Percentiles rank a stretch among this genome's conserved stretches.
phyloP scores from a whole-genome alignment of 1,139 yeast genomes.

The Eremothecium sinecaudum region DNA sequence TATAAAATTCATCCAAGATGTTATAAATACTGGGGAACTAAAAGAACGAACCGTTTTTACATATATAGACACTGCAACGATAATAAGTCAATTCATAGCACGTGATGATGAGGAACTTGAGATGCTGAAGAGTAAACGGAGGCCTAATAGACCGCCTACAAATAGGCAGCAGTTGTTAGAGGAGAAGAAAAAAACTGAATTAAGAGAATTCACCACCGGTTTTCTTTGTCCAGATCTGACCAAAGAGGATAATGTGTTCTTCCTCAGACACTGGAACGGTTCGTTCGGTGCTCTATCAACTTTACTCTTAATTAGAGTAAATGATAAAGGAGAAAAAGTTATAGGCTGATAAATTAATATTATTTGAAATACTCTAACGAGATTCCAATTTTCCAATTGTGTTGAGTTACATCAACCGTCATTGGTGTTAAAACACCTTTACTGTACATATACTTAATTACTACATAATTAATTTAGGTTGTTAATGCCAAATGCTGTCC shows the following conservation, averaged over 20 bases:
- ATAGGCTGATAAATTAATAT: conserved; percentile 15
- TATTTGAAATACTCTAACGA: too few relatives aligned
- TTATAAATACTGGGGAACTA: conserved; percentile 40
- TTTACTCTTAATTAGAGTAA: conserved; percentile 36
- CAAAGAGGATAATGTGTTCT: conserved; percentile 48
- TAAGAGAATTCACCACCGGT: conserved; percentile 57
- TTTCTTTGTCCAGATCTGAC: conserved; percentile 65
- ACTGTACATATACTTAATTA: too few relatives aligned
- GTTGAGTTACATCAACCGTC: too few relatives aligned
- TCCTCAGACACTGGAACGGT: conserved; percentile 69
- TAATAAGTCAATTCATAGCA: conserved; percentile 54
- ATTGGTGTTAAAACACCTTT: too few relatives aligned
- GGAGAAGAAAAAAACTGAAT: conserved; percentile 51
- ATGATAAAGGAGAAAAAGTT: conserved; percentile 21
- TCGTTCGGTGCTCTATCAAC: conserved; percentile 69
- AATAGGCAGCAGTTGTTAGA: conserved; percentile 60
- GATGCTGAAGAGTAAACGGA: conserved; percentile 47
- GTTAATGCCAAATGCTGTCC: too few relatives aligned
- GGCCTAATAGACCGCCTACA: conserved; percentile 82
- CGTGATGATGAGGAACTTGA: conserved; percentile 68
- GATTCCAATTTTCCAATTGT: too few relatives aligned
- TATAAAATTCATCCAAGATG: conserved; percentile 56
- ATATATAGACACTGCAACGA: conserved; percentile 48
- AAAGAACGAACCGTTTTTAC: conserved; percentile 38
- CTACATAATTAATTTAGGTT: too few relatives aligned